phyloP scores from a whole-genome alignment of 805 yeast genomes.

The Metschnikowia kunwiensis region DNA sequence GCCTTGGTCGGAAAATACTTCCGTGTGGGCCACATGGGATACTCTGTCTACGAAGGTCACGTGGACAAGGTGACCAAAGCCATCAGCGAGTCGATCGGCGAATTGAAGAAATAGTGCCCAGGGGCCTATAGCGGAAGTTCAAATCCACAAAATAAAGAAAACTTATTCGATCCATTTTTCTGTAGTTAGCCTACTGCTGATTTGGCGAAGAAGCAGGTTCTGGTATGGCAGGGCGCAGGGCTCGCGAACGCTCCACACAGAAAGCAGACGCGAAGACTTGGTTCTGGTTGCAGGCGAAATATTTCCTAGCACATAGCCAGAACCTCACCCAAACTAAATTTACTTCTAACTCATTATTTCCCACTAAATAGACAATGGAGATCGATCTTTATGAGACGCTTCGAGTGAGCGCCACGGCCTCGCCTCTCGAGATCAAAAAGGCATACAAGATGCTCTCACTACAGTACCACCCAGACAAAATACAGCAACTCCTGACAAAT shows the following conservation, averaged over 20 bases:
- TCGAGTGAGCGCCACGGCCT: conserved; percentile 36
- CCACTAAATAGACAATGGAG: conserved; percentile 24
- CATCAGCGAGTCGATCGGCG: conserved; percentile 27
- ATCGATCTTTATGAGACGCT: conserved; percentile 62
- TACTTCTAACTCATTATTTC: no score
- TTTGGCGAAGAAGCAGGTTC: neutral
- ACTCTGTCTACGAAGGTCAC: conserved; percentile 49
- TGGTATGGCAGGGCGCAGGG: neutral
- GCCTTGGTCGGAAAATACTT: conserved; percentile 78
- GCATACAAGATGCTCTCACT: conserved; percentile 33
- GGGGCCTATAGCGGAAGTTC: no score
- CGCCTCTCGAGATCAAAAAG: conserved; percentile 58
- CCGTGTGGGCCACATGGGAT: conserved; percentile 97
- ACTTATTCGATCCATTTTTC: no score
- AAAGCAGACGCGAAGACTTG: conserved; percentile 8
- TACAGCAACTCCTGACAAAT: conserved; percentile 23
- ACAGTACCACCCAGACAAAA: conserved; percentile 29
- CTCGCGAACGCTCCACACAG: conserved; percentile 6
- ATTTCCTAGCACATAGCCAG: neutral
- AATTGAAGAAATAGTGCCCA: conserved; percentile 22
- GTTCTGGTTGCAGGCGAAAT: conserved; percentile 2
- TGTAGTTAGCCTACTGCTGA: no score
- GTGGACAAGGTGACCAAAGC: conserved; percentile 34
- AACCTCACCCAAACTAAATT: neutral
- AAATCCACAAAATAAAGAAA: no score